These are phyloP conservation scores for Cucumis hystrix DNA, from an alignment of 306 rosid species.

Conservation along the genomic window DNA sequence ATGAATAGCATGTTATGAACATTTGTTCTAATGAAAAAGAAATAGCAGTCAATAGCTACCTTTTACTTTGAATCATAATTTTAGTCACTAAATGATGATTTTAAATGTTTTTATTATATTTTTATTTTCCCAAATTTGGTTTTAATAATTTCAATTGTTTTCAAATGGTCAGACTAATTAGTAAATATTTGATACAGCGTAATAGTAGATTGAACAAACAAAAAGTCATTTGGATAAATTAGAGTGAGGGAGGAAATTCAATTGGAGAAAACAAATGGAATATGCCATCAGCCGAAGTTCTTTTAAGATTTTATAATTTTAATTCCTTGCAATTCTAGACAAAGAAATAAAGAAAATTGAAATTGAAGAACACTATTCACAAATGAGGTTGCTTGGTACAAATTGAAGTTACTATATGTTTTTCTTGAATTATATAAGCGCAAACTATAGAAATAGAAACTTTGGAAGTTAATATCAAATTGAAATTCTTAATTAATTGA, in stretches of 20 bases:
- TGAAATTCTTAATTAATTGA: not conserved
- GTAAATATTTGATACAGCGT: not conserved
- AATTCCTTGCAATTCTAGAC: not conserved
- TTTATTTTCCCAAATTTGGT: not conserved
- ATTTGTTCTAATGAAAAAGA: not conserved
- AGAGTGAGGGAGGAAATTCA: not conserved
- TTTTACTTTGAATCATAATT: not conserved
- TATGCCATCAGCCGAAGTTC: not conserved
- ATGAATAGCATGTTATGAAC: not conserved
- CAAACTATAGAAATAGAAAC: not conserved
- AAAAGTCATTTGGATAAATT: not conserved
- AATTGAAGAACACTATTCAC: not conserved
- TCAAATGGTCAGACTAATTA: not conserved
- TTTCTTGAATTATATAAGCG: not conserved
- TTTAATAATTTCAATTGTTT: not conserved
- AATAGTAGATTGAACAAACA: not conserved
- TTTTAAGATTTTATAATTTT: not conserved
- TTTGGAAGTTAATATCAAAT: not conserved
- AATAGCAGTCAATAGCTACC: not conserved
- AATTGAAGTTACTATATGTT: not conserved
- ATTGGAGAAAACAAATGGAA: not conserved
- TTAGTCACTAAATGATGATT: not conserved
- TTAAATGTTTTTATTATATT: not conserved
- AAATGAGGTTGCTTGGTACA: not conserved
- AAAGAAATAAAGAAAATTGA: not conserved